phyloP scores from a whole-genome alignment of 768 basidiomycete species.

The Trametes elegans region DNA sequence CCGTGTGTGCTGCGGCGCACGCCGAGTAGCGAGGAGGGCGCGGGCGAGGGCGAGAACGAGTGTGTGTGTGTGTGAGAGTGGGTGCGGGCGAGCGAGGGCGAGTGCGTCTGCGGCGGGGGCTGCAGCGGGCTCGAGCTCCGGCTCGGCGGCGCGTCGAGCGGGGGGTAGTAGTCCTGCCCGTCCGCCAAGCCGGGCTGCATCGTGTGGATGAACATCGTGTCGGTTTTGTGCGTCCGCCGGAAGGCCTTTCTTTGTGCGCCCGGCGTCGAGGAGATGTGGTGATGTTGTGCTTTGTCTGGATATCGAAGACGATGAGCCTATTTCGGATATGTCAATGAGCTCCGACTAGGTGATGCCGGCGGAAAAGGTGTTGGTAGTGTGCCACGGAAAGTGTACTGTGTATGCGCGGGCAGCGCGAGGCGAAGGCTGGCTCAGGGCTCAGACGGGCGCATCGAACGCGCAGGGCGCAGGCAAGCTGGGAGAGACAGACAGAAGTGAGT shows the following conservation, averaged over 20 bases:
- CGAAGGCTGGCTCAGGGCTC: too few relatives aligned
- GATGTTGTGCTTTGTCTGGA: too few relatives aligned
- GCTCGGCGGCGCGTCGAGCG: neutral
- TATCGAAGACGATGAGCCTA: too few relatives aligned
- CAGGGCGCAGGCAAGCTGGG: neutral
- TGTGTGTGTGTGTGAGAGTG: too few relatives aligned
- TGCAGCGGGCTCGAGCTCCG: neutral
- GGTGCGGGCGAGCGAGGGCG: neutral
- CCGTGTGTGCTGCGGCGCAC: conserved; percentile 12
- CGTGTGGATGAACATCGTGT: neutral
- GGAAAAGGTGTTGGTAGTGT: too few relatives aligned
- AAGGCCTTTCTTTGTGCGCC: neutral
- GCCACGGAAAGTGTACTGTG: too few relatives aligned
- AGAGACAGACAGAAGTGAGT: neutral
- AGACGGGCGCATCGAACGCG: conserved; percentile 3
- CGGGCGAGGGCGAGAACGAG: neutral
- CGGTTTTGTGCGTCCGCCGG: too few relatives aligned
- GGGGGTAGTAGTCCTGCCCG: conserved; percentile 8
- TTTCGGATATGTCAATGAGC: too few relatives aligned
- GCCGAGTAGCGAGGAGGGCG: neutral
- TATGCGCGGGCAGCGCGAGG: neutral
- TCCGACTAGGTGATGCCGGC: too few relatives aligned
- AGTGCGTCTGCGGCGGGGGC: neutral
- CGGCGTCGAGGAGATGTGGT: too few relatives aligned
- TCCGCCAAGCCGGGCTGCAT: neutral